Evolutionary conservation across 2,329 filamentous ascomycete species (phyloP), one percentile per base, ranked within the genome.

Genomic region (Botrytis elliptica): DNA sequence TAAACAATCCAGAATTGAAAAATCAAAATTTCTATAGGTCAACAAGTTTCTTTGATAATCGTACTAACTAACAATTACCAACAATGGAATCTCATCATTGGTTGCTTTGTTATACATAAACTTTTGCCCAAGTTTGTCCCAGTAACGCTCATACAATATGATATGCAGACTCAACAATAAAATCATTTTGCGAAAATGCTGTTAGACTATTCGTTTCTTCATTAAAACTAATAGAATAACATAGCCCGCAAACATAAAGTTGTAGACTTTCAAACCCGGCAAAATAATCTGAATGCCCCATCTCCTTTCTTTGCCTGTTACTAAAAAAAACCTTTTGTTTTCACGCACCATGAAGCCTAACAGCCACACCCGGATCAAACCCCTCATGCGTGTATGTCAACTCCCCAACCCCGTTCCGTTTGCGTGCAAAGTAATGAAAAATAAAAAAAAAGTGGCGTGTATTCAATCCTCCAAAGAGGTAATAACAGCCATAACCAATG

Each of bases 381-480:
- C 40, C 67, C 72, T 29, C 55, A 76, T 75, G 70, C 74, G 73
- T 75, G 73, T 75, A 69, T 70, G 49, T 75, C 73, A 70, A 76
- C 73, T 71, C 73, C 68, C 55, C 70, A 72, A 75, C 52, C 52
- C 64, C 63, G 72, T 72, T 69, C 72, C 69, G 72, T 73, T 73
- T 67, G 52, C 76, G 71, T 67, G 73, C 69, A 72, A 59, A 72
- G 68, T 73, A 75, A 70, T 70, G 67, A 64, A 68, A 60, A 66
- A 40, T 14, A 63, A 62, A 33, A 33, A 33, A 33, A 33, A 33
- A 70, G 46, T 64, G 72, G 36, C 72, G 71, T 73, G 57, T 67
- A 73, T 52, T 57, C 22, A 18, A 67, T 74, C 70, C 74, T 77
- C 77, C 75, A 76, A 75, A 33, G 70, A 68, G 14, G 46, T 33